Percentiles rank a stretch among this genome's conserved stretches.
phyloP scores from a whole-genome alignment of 305 asterid genomes.

The Fraxinus sp. region DNA sequence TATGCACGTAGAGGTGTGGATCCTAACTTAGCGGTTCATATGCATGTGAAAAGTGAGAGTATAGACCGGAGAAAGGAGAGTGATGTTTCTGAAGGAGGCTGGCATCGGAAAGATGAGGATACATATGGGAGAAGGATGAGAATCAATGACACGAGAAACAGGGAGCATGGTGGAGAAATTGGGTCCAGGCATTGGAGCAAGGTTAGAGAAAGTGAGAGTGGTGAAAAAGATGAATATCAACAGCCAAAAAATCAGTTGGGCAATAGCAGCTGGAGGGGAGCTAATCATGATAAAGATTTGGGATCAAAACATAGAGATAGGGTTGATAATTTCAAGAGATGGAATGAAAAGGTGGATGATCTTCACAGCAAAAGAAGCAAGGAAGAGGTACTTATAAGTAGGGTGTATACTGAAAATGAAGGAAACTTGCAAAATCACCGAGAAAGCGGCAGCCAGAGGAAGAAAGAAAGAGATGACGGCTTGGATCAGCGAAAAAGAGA shows the following conservation, averaged over 20 bases:
- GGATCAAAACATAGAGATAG: constrained; percentile 62
- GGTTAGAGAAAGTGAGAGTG: constrained; percentile 65
- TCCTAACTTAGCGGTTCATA: constrained; percentile 39
- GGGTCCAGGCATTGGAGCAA: constrained; percentile 56
- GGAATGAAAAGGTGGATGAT: constrained; percentile 51
- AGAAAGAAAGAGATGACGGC: constrained; percentile 75
- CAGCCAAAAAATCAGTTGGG: constrained; percentile 59
- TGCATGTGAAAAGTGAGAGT: constrained; percentile 47
- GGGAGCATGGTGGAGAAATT: constrained; percentile 59
- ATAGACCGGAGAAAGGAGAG: constrained; percentile 63
- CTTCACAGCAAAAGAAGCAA: constrained; percentile 63
- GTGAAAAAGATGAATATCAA: constrained; percentile 56
- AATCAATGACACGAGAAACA: constrained; percentile 61
- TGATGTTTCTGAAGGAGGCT: constrained; percentile 62
- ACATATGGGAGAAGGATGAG: constrained; percentile 54
- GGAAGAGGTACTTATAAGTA: constrained; percentile 52
- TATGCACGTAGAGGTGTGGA: constrained; percentile 53
- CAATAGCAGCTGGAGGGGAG: constrained; percentile 57
- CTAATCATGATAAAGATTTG: constrained; percentile 53
- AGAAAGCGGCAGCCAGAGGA: constrained; percentile 64
- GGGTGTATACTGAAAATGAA: constrained; percentile 63
- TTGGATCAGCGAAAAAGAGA: constrained; percentile 74
- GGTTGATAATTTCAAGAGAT: constrained; percentile 53
- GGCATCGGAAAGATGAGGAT: constrained; percentile 69
- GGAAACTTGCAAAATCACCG: constrained; percentile 46